Evolutionary conservation across 805 yeast species (phyloP), one percentile per base, ranked within the genome.

Genomic region (Blastobotrys robertii): DNA sequence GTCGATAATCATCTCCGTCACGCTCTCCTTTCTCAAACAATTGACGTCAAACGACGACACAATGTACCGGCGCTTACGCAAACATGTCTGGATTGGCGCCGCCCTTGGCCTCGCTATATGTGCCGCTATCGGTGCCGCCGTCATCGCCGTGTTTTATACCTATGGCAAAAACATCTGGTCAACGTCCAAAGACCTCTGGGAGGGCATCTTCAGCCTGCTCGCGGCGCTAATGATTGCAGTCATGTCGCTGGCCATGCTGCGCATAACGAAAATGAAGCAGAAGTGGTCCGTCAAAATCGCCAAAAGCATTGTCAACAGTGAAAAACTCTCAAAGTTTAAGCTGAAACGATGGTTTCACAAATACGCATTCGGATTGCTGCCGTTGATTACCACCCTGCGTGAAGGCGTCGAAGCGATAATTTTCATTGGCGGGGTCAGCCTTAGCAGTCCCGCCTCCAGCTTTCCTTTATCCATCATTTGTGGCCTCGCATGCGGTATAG

Each of bases 281-380:
- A 90, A 90, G 69, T 90, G 98, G 98, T 78, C 96, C 70, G 73
- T 87, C 52, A 90, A 90, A 69, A 84, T 90, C 60, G 96, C 97
- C 28, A 74, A 68, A 58, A 90, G 96, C 8, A 67, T 88, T 47
- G 66, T 86, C 84, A 58, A 52, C 37, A 49, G 49, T 16, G 46
- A 43, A 10, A 45, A 43, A n/a, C 48, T 50, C 25, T 48, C 47
- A 38, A 50, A 51, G 44, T 77, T 75, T 57, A 48, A 42, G 43
- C 43, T 62, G 38, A 52, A 54, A n/a, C 46, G 47, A 57, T 64
- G 74, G 54, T 53, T 79, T 2, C 78, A 77, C 60, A 85, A 84
- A 63, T 88, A 90, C 62, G 76, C 88, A 45, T 78, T 90, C 92
- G 86, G 87, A 56, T 63, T 90, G 47, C 73, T 90, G 52, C 97